phyloP scores from a whole-genome alignment of 176 grass and related monocot genomes.

The Hordeum vulgare region MorexV3_pseudomolecules_assembly NC_058519.1:627435153-627435652 shows the following conservation, averaged over 20 bases:
- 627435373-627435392: slow-evolving; percentile 41
- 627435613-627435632: background rate
- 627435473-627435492: background rate
- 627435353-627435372: slow-evolving; percentile 42
- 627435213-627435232: slow-evolving; percentile 39
- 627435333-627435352: slow-evolving; percentile 39
- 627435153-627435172: background rate
- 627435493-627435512: slow-evolving; percentile 6
- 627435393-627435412: slow-evolving; percentile 39
- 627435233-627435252: slow-evolving; percentile 51
- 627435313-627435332: slow-evolving; percentile 40
- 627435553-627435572: background rate
- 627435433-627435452: background rate
- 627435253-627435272: slow-evolving; percentile 33
- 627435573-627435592: background rate
- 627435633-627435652: slow-evolving; percentile 35
- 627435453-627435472: background rate
- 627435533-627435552: slow-evolving; percentile 25
- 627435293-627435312: slow-evolving; percentile 37
- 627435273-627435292: slow-evolving; percentile 46
- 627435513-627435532: background rate
- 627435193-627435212: slow-evolving; percentile 36
- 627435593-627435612: background rate
- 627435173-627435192: slow-evolving; percentile 20
- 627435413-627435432: slow-evolving; percentile 30